Evolutionary conservation across 1,139 yeast genomes (phyloP), one percentile per base, ranked within the genome.

Genomic region (Scheffersomyces cryptocercus): DNA sequence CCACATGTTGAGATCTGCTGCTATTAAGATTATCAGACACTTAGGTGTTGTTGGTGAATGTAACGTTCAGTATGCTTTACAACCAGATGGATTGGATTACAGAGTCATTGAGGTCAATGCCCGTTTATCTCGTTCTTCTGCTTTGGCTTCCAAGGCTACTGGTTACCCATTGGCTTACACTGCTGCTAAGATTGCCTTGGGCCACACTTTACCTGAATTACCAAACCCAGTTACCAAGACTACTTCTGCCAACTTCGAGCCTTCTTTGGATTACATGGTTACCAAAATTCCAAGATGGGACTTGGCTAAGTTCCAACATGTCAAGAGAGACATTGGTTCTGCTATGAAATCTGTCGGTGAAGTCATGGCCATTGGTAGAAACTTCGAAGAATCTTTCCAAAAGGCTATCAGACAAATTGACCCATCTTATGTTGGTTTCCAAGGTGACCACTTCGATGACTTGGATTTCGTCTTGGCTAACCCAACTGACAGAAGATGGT

Each of bases 201-300:
- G 97, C 52, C 89, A 87, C 73, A 89, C 98, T 32, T 79, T 93
- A 55, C 96, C 97, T 36, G 97, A 93, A 67, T 75, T 93, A 55
- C 96, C 96, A 58, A 93, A 93, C 73, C 95, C 98, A 39, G 97
- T 93, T 40, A 93, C 99, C 52, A 88, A 88, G 70, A 85, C 97
- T 45, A 93, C 99, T 8, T 85, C 91, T 49, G 98, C 99, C 39
- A 88, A 89, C 70, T 93, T 93, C 65, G 99, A 93, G 70, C 99
- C 99, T 36, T 88, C 97, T 30, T 81, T 93, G 62, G 99, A 93
- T 70, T 93, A 93, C 68, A 84, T 90, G 77, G 99, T 93, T 45
- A 89, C 96, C 58, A 93, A 93, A 78, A 90, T 93, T 59, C 99
- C 99, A 58, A 84, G 97, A 72, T 93, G 99, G 99, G 99, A 93